These are phyloP conservation scores for Filosporella fistucella DNA, from an alignment of 495 filamentous ascomycete species.

Conservation along the genomic window DNA sequence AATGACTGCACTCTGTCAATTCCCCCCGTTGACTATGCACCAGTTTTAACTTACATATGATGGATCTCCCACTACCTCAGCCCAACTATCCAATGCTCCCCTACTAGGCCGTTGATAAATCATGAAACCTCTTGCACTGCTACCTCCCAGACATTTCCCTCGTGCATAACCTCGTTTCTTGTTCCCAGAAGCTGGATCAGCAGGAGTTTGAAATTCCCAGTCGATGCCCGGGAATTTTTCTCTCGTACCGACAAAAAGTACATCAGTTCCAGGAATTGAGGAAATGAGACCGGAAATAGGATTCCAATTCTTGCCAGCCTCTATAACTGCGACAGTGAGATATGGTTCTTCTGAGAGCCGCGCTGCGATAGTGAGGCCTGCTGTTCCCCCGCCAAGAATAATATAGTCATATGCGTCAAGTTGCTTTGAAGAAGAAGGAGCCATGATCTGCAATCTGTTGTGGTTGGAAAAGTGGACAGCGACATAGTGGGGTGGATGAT, in stretches of 20 bases:
- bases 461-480: too few relatives aligned
- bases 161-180: conserved; percentile 19
- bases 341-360: background rate
- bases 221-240: too few relatives aligned
- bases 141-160: conserved; percentile 25
- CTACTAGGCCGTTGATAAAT: conserved; percentile 30
- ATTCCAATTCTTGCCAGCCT: conserved; percentile 2
- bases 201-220: background rate
- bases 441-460: too few relatives aligned
- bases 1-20: too few relatives aligned
- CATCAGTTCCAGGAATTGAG: too few relatives aligned
- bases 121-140: conserved; percentile 25
- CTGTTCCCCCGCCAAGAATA: conserved; percentile 2
- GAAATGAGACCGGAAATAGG: too few relatives aligned
- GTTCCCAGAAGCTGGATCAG: background rate
- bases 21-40: too few relatives aligned
- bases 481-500: too few relatives aligned
- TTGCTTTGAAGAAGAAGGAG: too few relatives aligned
- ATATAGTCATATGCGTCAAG: conserved; percentile 11
- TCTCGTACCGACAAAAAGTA: too few relatives aligned
- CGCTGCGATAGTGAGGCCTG: conserved; percentile 2
- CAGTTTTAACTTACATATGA: too few relatives aligned
- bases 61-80: conserved; percentile 48
- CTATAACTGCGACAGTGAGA: conserved; percentile 6
- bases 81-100: conserved; percentile 49